Percentiles rank a stretch among this genome's conserved stretches.
These are phyloP conservation scores for Debaryomyces udenii DNA, from an alignment of 1,139 yeast species.

Conservation along the genomic window DNA sequence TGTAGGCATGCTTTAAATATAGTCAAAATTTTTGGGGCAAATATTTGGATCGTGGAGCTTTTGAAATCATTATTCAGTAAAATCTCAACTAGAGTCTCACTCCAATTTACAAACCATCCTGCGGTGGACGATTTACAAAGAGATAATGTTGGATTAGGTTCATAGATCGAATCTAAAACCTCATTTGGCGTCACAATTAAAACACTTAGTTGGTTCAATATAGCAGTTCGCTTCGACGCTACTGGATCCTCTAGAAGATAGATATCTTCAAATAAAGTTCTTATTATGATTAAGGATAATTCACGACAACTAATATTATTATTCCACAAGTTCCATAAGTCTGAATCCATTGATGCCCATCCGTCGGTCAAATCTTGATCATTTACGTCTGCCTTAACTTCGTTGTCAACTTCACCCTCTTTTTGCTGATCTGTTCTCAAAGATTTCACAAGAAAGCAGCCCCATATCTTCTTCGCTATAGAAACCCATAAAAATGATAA, in stretches of 20 bases:
- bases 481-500: constrained; percentile 90
- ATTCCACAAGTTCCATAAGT: constrained; percentile 76
- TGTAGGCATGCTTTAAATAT: constrained; percentile 87
- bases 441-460: constrained; percentile 48
- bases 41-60: constrained; percentile 43
- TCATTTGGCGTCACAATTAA: constrained; percentile 76
- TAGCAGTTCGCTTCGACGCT: constrained; percentile 78
- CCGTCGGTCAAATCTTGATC: constrained; percentile 60
- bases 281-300: constrained; percentile 70
- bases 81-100: constrained; percentile 60
- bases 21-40: constrained; percentile 71
- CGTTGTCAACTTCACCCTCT: constrained; percentile 3
- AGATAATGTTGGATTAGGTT: constrained; percentile 64
- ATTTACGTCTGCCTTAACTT: constrained; percentile 16
- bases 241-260: constrained; percentile 89
- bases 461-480: constrained; percentile 93
- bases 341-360: constrained; percentile 90
- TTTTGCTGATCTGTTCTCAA: constrained; percentile 10
- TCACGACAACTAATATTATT: constrained; percentile 66
- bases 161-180: constrained; percentile 68
- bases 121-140: constrained; percentile 64
- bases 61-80: constrained; percentile 35
- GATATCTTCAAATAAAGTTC: constrained; percentile 93
- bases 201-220: constrained; percentile 79
- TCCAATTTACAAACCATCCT: constrained; percentile 91